phyloP scores from a whole-genome alignment of 1,139 yeast species.

The Zygoascus meyerae region DNA sequence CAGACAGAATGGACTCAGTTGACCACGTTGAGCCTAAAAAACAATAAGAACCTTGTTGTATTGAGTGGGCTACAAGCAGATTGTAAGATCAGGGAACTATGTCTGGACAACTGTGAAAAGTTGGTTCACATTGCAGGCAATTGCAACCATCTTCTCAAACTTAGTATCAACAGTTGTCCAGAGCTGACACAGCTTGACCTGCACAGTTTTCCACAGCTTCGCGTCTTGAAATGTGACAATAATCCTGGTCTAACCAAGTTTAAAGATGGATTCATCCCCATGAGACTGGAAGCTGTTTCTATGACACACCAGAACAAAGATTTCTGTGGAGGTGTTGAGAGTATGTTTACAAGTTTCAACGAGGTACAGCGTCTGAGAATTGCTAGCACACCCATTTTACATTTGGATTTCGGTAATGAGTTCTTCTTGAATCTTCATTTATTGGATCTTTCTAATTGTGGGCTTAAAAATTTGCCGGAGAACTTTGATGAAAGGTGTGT shows the following conservation, averaged over 20 bases:
- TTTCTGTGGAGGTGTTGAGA: not conserved
- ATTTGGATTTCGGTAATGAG: slow-evolving; percentile 13
- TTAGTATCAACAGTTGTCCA: slow-evolving; percentile 2
- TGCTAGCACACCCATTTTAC: slow-evolving; percentile 22
- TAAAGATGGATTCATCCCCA: slow-evolving; percentile 7
- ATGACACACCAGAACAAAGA: slow-evolving; percentile 3
- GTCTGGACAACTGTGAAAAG: slow-evolving; percentile 15
- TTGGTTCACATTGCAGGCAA: slow-evolving; percentile 7
- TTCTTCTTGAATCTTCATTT: slow-evolving; percentile 32
- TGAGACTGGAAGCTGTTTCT: slow-evolving; percentile 2
- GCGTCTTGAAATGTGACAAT: slow-evolving; percentile 8
- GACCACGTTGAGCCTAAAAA: slow-evolving; percentile 18
- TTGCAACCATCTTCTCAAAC: slow-evolving; percentile 4
- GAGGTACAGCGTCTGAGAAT: slow-evolving; percentile 27
- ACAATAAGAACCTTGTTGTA: slow-evolving; percentile 22
- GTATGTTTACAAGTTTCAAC: slow-evolving; percentile 6
- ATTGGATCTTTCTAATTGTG: slow-evolving; percentile 30
- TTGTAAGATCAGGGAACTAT: slow-evolving; percentile 15
- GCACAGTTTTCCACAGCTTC: not conserved
- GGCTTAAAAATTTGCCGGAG: slow-evolving; percentile 26
- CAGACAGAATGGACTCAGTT: slow-evolving; percentile 15
- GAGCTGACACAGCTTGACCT: slow-evolving; percentile 4
- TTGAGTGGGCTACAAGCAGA: slow-evolving; percentile 6
- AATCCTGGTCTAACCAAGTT: slow-evolving; percentile 15
- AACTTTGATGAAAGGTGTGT: slow-evolving; percentile 24